phyloP scores from a whole-genome alignment of 2,329 filamentous ascomycete species.

The Nemania diffusa region DNA sequence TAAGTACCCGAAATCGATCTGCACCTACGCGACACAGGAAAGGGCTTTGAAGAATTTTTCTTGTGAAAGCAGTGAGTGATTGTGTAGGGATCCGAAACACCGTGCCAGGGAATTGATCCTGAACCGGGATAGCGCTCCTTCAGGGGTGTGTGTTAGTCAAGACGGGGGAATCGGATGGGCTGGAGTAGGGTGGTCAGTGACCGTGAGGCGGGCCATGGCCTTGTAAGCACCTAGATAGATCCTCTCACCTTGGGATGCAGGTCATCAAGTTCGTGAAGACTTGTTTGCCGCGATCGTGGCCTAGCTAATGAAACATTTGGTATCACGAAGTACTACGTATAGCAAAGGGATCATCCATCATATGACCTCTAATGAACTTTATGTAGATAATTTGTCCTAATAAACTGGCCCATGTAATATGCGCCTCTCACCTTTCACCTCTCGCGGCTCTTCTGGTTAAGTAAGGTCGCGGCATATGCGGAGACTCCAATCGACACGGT shows the following conservation, averaged over 20 bases:
- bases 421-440: not conserved
- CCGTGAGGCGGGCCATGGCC: not conserved
- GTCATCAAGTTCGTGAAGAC: not conserved
- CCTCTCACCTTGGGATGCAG: constrained; percentile 3
- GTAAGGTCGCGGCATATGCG: not conserved
- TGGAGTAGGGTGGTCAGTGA: constrained; percentile 2
- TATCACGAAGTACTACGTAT: not conserved
- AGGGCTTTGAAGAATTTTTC: not conserved
- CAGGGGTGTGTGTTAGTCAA: constrained; percentile 8
- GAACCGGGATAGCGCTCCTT: not conserved
- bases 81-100: constrained; percentile 3
- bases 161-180: constrained; percentile 16
- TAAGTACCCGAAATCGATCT: not conserved
- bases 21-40: not conserved
- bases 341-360: no score
- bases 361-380: no score
- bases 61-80: not conserved
- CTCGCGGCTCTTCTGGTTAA: not conserved
- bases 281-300: not conserved
- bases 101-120: constrained; percentile 11
- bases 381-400: not conserved
- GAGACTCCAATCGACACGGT: not conserved
- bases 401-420: not conserved
- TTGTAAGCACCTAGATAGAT: not conserved
- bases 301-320: not conserved